Evolutionary conservation across 2,329 filamentous ascomycete species (phyloP).

Genomic region (Penicillium digitatum): DNA sequence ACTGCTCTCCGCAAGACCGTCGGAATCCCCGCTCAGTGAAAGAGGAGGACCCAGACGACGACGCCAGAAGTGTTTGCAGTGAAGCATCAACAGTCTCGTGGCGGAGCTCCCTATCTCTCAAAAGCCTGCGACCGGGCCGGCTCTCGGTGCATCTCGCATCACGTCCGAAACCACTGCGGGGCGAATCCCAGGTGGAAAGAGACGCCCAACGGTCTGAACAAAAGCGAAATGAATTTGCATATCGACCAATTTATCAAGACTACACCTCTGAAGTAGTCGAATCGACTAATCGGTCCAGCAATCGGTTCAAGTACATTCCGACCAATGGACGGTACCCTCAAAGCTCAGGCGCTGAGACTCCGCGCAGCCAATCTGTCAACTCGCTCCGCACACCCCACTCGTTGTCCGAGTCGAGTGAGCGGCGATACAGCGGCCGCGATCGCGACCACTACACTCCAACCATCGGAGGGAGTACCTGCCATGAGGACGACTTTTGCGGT

Average conservation of each 20-base stretch:
- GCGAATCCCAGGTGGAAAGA: constrained; percentile 11
- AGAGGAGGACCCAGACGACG: constrained; percentile 10
- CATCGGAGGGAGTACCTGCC: not conserved
- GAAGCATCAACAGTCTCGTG: constrained; percentile 6
- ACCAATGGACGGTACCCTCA: constrained; percentile 26
- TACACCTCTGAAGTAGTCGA: constrained; percentile 31
- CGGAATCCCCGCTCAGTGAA: not conserved
- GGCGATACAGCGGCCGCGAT: constrained; percentile 4
- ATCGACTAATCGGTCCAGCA: constrained; percentile 7
- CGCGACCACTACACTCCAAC: not conserved
- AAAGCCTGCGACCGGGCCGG: constrained; percentile 24
- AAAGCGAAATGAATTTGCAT: constrained; percentile 29
- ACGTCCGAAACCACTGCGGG: constrained; percentile 18
- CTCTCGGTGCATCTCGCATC: constrained; percentile 29
- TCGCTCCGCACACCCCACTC: constrained; percentile 9
- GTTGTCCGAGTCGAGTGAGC: constrained; percentile 5
- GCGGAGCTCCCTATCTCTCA: constrained; percentile 21
- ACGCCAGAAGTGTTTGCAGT: constrained; percentile 4
- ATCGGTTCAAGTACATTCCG: constrained; percentile 34
- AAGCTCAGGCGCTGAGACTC: constrained; percentile 12
- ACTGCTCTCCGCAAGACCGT: constrained; percentile 12
- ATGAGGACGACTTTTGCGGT: constrained; percentile 16
- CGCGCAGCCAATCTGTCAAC: constrained; percentile 19
- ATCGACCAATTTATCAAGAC: constrained; percentile 33
- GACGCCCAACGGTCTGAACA: constrained; percentile 7